phyloP scores from a whole-genome alignment of 495 filamentous ascomycete species.

The Hypoxylon subgilvum region DNA sequence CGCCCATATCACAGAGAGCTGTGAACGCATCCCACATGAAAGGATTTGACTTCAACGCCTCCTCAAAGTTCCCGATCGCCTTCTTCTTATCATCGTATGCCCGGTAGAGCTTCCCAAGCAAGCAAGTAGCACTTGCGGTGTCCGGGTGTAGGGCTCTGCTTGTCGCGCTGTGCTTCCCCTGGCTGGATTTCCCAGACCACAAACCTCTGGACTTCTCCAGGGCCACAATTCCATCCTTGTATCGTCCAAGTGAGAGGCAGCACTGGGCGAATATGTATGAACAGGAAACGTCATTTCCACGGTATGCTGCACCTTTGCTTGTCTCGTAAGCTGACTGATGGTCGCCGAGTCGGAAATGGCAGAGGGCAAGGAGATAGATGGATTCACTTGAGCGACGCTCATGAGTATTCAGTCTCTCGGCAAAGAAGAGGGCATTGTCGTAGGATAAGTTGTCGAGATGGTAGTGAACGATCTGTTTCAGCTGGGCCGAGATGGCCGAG shows the following conservation, averaged over 20 bases:
- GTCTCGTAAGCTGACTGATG: conserved; percentile 69
- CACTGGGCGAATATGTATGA: conserved; percentile 90
- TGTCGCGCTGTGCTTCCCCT: conserved; percentile 77
- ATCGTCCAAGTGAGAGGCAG: conserved; percentile 76
- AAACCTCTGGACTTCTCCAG: conserved; percentile 73
- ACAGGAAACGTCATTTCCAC: conserved; percentile 81
- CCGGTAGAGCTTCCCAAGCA: conserved; percentile 86
- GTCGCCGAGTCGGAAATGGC: conserved; percentile 81
- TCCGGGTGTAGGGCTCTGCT: conserved; percentile 76
- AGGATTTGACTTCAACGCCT: conserved; percentile 86
- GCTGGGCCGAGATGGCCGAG: conserved; percentile 70
- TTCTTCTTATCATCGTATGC: conserved; percentile 79
- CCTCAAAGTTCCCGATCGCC: conserved; percentile 82
- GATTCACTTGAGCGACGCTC: conserved; percentile 81
- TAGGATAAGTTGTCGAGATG: conserved; percentile 89
- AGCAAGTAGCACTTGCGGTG: conserved; percentile 76
- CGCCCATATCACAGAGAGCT: conserved; percentile 71
- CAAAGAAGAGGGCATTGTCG: conserved; percentile 88
- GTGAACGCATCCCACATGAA: conserved; percentile 99
- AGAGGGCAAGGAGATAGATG: conserved; percentile 80
- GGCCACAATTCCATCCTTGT: conserved; percentile 78
- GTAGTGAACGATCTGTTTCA: conserved; percentile 87
- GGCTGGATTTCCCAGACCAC: conserved; percentile 74
- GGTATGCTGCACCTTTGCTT: conserved; percentile 65
- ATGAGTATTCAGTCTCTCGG: conserved; percentile 81